Evolutionary conservation across 1,139 yeast species (phyloP).

Genomic region (Scheffersomyces titani): DNA sequence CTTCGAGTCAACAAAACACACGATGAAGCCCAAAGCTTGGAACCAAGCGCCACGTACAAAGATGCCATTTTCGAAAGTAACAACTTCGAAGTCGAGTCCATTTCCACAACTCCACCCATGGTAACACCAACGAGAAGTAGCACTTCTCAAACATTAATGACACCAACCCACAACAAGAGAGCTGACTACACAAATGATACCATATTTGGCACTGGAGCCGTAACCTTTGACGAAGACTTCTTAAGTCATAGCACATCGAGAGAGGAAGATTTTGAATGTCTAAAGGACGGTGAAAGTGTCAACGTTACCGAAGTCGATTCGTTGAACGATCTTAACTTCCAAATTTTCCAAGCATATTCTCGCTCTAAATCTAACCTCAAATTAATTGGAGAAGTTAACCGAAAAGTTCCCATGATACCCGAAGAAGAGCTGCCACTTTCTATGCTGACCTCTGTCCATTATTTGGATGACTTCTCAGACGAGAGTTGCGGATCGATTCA

Average conservation of each 20-base stretch:
- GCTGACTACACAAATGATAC: neutral
- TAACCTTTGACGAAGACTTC: slow-evolving; percentile 17
- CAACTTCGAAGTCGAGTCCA: neutral
- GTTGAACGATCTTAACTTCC: slow-evolving; percentile 24
- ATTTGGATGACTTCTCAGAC: neutral
- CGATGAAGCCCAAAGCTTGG: neutral
- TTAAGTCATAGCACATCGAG: slow-evolving; percentile 23
- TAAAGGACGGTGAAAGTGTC: slow-evolving; percentile 5
- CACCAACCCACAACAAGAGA: neutral
- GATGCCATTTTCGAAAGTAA: neutral
- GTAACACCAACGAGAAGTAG: neutral
- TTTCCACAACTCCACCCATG: neutral
- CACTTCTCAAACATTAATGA: neutral
- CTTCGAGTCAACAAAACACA: neutral
- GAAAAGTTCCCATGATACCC: neutral
- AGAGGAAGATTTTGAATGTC: slow-evolving; percentile 7
- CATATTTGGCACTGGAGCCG: slow-evolving; percentile 4
- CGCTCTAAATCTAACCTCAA: slow-evolving; percentile 7
- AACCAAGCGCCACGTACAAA: neutral
- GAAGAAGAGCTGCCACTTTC: neutral
- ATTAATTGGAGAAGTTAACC: slow-evolving; percentile 2
- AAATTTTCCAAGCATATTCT: slow-evolving; percentile 17
- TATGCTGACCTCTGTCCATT: neutral
- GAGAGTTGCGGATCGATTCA: neutral
- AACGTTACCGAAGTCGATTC: slow-evolving; percentile 15